Evolutionary conservation across 208 protist species (phyloP), one percentile per base, ranked within the genome.

Genomic region (Acanthamoeba royreba): DNA sequence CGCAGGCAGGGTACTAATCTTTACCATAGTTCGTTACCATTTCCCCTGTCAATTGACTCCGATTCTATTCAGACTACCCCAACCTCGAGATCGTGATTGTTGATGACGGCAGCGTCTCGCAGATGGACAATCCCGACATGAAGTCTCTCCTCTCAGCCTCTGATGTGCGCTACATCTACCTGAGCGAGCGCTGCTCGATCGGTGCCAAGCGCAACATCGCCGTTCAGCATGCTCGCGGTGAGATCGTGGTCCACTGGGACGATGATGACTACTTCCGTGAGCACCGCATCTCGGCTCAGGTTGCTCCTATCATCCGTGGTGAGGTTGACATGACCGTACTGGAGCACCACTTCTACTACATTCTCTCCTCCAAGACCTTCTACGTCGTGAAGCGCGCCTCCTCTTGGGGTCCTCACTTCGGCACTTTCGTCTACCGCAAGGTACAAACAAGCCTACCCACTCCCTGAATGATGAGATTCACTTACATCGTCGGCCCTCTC

Each of bases 181-280:
- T 77, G n/a, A 17, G 38, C 66, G 66, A 77, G 66, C 66, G 66
- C 35, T 40, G 31, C 66, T 77, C 66, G 35, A 77, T 77, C 66
- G 66, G 66, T 40, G 66, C 25, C 66, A 77, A 77, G 66, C 66
- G 66, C 66, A 77, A 77, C 66, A 40, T 77, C 33, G 66, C 66
- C 33, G 66, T 77, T 7, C 38, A 77, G 66, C 25, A 45, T 40
- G 31, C 35, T 7, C 66, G 66, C 66, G 66, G 66, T 22, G 66
- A 77, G 66, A 43, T 77, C 66, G 66, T 77, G 33, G 66, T 77
- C 35, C 66, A 77, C 66, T 77, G 66, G 66, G 66, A 77, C 35
- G 66, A 77, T 40, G 66, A 77, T 40, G 66, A 77, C 66, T 77
- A 77, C 66, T 77, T 77, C 66, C 66, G 66, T 28, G 66, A 77